A percentile compares a stretch with the other conserved stretches of the same genome.
Conservation (phyloP, 805 yeast species). For the Saccharomyces cerevisiae region DNA sequence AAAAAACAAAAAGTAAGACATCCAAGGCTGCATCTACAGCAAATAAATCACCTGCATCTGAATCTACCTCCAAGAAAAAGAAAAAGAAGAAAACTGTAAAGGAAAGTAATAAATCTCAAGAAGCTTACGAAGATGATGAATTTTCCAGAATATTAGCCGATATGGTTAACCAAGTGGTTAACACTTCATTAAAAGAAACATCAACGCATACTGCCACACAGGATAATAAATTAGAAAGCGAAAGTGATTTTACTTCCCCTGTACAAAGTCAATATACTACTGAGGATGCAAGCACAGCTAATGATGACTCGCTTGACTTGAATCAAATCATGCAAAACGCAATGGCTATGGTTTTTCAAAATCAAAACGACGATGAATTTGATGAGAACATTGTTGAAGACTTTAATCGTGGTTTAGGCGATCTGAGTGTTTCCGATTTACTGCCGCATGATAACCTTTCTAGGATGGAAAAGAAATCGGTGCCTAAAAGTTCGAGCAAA, state of each 20-base stretch:
- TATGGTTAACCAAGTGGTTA: slow-evolving; percentile 48
- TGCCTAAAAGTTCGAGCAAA: slow-evolving; percentile 10
- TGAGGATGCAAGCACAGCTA: slow-evolving; percentile 2
- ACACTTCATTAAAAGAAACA: slow-evolving; percentile 24
- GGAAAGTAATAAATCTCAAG: slow-evolving; percentile 2
- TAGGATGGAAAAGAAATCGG: slow-evolving; percentile 21
- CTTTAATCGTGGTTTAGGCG: slow-evolving; percentile 23
- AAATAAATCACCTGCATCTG: neutral
- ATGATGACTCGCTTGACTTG: slow-evolving; percentile 50
- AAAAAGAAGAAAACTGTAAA: slow-evolving; percentile 19
- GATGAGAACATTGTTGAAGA: slow-evolving; percentile 22
- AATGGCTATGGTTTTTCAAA: slow-evolving; percentile 64
- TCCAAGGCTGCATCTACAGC: slow-evolving; percentile 1
- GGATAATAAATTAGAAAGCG: neutral
- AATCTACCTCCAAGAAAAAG: slow-evolving; percentile 8
- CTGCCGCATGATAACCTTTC: slow-evolving; percentile 5
- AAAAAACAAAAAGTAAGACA: slow-evolving; percentile 2
- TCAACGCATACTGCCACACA: slow-evolving; percentile 4
- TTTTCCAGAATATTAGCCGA: slow-evolving; percentile 48
- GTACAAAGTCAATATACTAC: neutral
- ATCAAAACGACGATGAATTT: slow-evolving; percentile 21
- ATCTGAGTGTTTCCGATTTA: slow-evolving; percentile 14
- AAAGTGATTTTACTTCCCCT: neutral
- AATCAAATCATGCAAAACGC: slow-evolving; percentile 72
- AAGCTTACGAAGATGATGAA: slow-evolving; percentile 25